Base-by-base conservation (phyloP, 148 eudicot genomes). In the Fagopyrum tataricum region DNA sequence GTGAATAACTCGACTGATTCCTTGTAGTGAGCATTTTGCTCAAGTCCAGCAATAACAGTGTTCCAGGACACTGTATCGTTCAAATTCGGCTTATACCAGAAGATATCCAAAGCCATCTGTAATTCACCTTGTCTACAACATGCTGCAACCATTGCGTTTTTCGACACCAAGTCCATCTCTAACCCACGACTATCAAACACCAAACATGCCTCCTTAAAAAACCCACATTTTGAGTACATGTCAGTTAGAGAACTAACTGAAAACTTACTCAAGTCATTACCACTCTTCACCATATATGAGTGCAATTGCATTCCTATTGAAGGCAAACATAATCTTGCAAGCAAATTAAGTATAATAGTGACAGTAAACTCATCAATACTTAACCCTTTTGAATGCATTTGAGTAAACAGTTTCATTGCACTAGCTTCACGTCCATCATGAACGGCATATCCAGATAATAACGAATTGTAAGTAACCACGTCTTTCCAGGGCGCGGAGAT, bases 221-320 rank as follows among this genome's bases (percentile, higher is more conserved):
- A 85, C 72, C 87, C 89, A 70, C 88, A 89, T 85, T 91, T 93
- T 1, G 98, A 93, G 71, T 93, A 93, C 98, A 93, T 91, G 51
- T 89, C 89, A 73, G 90, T 77, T 11, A 93, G 86, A 75, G 98
- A 84, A 82, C 91, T 93, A 72, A 77, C 76, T 9, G 88, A 84
- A 76, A 91, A 93, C 68, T 74, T 52, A 66, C 83, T 85, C 12
- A 61, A 79, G 76, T 81, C 79, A 79, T 80, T 85, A 10, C 81
- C 91, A 71, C 79, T 91, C 74, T 91, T 91, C 41, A 89, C 83
- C 89, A 93, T 93, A 58, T 75, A 84, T 0, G 87, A 82, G 75
- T 93, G 98, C 81, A 93, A 61, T 77, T 91, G 98, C 80, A 68
- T 84, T 31, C 95, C 97, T 23, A 79, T 74, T 8, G 58, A 76